These are phyloP conservation scores for Yamagishiella unicocca DNA, from an alignment of 139 green algal species.

Conservation along the genomic window DNA sequence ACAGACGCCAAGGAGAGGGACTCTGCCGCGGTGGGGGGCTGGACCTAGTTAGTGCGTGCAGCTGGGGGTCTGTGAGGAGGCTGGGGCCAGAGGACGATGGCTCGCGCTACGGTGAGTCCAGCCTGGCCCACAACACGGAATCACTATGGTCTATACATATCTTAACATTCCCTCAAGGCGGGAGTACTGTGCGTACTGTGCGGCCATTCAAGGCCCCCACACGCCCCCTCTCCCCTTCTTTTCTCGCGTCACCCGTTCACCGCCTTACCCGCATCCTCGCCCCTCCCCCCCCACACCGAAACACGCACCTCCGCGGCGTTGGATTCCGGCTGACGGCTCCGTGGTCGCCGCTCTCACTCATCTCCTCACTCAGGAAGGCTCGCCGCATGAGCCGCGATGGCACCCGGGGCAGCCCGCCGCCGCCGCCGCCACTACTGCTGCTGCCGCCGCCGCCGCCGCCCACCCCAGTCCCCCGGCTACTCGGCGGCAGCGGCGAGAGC, in stretches of 20 bases:
- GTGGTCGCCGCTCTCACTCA: slow-evolving; percentile 3
- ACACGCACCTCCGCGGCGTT: slow-evolving; percentile 6
- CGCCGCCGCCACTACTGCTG: not conserved
- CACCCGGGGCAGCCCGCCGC: slow-evolving; percentile 26
- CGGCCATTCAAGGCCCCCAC: too few species aligned
- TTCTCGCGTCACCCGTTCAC: not conserved
- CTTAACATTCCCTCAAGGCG: too few species aligned
- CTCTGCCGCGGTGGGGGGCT: too few species aligned
- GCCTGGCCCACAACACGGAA: too few species aligned
- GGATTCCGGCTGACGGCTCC: slow-evolving; percentile 24
- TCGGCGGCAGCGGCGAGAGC: not conserved
- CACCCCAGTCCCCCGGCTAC: not conserved
- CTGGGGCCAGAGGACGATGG: too few species aligned
- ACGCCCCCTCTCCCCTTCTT: too few species aligned
- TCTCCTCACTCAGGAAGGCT: slow-evolving; percentile 8
- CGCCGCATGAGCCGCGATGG: slow-evolving; percentile 45
- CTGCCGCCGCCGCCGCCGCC: not conserved
- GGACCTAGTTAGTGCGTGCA: too few species aligned
- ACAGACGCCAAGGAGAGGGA: too few species aligned
- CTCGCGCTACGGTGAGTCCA: too few species aligned
- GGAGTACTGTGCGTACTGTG: too few species aligned
- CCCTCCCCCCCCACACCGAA: not conserved
- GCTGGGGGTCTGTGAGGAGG: too few species aligned
- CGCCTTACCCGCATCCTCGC: not conserved
- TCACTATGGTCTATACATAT: too few species aligned